phyloP scores from a whole-genome alignment of 306 rosid species.

The Fragaria vesca region DNA sequence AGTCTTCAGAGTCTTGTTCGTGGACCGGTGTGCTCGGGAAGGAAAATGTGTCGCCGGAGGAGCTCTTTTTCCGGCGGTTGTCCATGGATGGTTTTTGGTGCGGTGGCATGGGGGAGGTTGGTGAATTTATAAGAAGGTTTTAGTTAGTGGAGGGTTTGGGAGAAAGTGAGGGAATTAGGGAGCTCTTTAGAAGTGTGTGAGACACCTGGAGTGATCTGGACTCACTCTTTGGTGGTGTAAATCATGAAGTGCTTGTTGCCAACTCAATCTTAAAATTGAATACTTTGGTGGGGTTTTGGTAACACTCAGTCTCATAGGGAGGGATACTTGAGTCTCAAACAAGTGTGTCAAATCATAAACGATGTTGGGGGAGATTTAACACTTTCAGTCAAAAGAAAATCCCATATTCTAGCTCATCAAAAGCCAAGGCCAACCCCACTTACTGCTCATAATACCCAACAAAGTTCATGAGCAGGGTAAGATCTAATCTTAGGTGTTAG shows the following conservation, averaged over 20 bases:
- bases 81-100: slow-evolving; percentile 20
- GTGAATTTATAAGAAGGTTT: slow-evolving; percentile 7
- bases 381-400: slow-evolving; percentile 31
- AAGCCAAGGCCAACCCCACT: slow-evolving; percentile 1
- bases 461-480: background rate
- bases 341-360: slow-evolving; percentile 24
- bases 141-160: background rate
- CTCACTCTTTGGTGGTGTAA: slow-evolving; percentile 26
- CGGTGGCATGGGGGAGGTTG: slow-evolving; percentile 34
- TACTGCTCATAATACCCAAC: background rate
- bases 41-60: slow-evolving; percentile 58
- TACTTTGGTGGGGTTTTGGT: slow-evolving; percentile 19
- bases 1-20: slow-evolving; percentile 45
- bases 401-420: slow-evolving; percentile 18
- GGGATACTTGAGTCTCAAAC: slow-evolving; percentile 7
- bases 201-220: slow-evolving; percentile 26
- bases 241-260: slow-evolving; percentile 35
- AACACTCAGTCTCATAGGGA: slow-evolving; percentile 20
- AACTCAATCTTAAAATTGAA: slow-evolving; percentile 26
- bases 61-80: slow-evolving; percentile 27
- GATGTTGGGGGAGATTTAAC: background rate
- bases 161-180: background rate
- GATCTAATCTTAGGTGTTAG: background rate
- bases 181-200: background rate
- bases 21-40: slow-evolving; percentile 61